Evolutionary conservation across 176 grass and related monocot genomes (phyloP).

Genomic region (Carex scoparia): DNA sequence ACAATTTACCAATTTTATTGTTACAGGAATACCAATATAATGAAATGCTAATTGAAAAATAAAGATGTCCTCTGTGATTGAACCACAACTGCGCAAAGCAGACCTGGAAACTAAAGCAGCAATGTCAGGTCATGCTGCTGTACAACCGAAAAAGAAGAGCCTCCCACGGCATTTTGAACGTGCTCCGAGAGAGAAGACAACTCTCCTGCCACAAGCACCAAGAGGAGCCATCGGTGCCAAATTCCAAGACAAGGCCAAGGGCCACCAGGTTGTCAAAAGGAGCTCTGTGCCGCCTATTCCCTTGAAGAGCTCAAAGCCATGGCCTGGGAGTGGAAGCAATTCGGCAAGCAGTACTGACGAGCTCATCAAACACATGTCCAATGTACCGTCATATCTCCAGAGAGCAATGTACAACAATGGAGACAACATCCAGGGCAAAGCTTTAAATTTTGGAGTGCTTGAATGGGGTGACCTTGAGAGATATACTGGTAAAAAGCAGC

Average conservation of each 20-base stretch:
- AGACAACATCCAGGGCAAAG: slow-evolving; percentile 63
- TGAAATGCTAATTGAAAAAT: not conserved
- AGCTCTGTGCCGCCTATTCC: slow-evolving; percentile 24
- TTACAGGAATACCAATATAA: not conserved
- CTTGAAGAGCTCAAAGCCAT: slow-evolving; percentile 71
- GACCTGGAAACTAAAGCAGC: slow-evolving; percentile 25
- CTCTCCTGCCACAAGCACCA: not conserved
- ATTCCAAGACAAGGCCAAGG: slow-evolving; percentile 54
- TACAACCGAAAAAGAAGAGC: slow-evolving; percentile 32
- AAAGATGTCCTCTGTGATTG: slow-evolving; percentile 32
- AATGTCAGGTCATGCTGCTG: slow-evolving; percentile 14
- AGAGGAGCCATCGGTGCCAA: slow-evolving; percentile 33
- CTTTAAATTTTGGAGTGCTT: slow-evolving; percentile 83
- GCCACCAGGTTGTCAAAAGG: slow-evolving; percentile 35
- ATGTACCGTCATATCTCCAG: slow-evolving; percentile 87
- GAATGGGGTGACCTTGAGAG: slow-evolving; percentile 78
- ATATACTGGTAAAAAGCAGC: slow-evolving; percentile 59
- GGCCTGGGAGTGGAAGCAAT: slow-evolving; percentile 54
- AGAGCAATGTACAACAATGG: slow-evolving; percentile 20
- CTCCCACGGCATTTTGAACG: slow-evolving; percentile 32
- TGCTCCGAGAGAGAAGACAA: slow-evolving; percentile 32
- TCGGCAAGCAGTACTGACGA: slow-evolving; percentile 41
- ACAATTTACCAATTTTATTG: not conserved
- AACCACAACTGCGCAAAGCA: slow-evolving; percentile 36
- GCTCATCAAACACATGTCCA: slow-evolving; percentile 90